phyloP scores from a whole-genome alignment of 1,139 yeast species.

The Suhomyces terraborum region DNA sequence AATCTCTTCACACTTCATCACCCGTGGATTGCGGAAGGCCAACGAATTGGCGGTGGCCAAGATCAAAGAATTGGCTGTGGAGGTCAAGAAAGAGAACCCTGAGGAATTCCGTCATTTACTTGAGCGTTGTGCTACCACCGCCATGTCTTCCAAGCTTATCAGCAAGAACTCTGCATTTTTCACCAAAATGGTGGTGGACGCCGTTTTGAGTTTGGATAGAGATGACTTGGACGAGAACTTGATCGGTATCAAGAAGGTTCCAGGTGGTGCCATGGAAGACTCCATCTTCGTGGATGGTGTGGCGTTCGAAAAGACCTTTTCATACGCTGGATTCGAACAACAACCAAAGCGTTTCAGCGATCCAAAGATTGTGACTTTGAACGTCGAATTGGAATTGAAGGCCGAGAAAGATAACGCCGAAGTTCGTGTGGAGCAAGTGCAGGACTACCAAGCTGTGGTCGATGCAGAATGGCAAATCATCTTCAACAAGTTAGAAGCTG shows the following conservation, averaged over 20 bases:
- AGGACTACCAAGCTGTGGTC: slow-evolving; percentile 92
- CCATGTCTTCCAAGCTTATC: slow-evolving; percentile 94
- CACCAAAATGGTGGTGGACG: slow-evolving; percentile 95
- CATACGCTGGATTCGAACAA: slow-evolving; percentile 98
- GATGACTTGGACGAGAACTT: slow-evolving; percentile 82
- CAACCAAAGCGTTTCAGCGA: slow-evolving; percentile 83
- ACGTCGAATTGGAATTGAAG: slow-evolving; percentile 92
- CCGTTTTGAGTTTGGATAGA: slow-evolving; percentile 84
- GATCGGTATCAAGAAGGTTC: slow-evolving; percentile 91
- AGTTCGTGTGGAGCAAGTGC: slow-evolving; percentile 91
- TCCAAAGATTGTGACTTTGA: slow-evolving; percentile 83
- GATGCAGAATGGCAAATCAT: slow-evolving; percentile 99
- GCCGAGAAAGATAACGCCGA: slow-evolving; percentile 99
- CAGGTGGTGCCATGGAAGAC: slow-evolving; percentile 97
- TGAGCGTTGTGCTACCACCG: slow-evolving; percentile 93
- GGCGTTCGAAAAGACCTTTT: slow-evolving; percentile 94
- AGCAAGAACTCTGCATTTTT: slow-evolving; percentile 84
- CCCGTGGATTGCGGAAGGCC: slow-evolving; percentile 87
- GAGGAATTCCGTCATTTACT: slow-evolving; percentile 70
- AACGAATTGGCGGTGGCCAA: slow-evolving; percentile 72
- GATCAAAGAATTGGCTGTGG: slow-evolving; percentile 74
- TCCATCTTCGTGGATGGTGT: slow-evolving; percentile 89
- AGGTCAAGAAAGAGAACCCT: slow-evolving; percentile 50
- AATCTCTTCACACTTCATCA: slow-evolving; percentile 83
- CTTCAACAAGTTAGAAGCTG: slow-evolving; percentile 79